Conservation (phyloP, 495 filamentous ascomycete species). For the Cercophora newfieldiana region DNA sequence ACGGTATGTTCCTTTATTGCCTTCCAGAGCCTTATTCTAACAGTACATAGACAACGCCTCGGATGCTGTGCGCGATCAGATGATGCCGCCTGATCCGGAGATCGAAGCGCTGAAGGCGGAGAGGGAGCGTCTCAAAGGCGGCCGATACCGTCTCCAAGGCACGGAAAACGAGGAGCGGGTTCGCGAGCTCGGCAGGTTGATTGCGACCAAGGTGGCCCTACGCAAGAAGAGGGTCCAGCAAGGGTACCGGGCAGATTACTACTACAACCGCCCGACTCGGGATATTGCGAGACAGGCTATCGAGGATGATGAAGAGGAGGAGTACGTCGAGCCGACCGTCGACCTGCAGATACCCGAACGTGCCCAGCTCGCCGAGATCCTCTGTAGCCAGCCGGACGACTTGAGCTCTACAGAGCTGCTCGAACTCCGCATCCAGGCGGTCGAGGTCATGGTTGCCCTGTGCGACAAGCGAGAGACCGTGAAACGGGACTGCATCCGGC, state of each 20-base stretch:
- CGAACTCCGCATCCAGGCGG: constrained; percentile 20
- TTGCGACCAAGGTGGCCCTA: constrained; percentile 19
- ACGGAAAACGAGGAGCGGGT: constrained; percentile 17
- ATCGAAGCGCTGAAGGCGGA: constrained; percentile 24
- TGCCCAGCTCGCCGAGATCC: constrained; percentile 14
- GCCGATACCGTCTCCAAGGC: constrained; percentile 22
- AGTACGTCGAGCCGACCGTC: constrained; percentile 8
- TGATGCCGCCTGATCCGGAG: constrained; percentile 19
- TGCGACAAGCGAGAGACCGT: constrained; percentile 11
- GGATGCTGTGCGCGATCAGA: background rate
- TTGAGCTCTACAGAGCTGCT: constrained; percentile 16
- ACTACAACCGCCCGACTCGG: constrained; percentile 31
- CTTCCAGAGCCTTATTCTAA: background rate
- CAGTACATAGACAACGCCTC: background rate
- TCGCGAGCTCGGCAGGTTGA: constrained; percentile 9
- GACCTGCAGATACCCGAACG: constrained; percentile 6
- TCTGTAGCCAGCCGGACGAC: constrained; percentile 14
- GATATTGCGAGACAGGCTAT: constrained; percentile 24
- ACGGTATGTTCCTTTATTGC: background rate
- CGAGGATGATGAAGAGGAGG: constrained; percentile 16
- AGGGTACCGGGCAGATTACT: constrained; percentile 29
- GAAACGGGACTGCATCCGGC: background rate
- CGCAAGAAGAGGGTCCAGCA: constrained; percentile 15
- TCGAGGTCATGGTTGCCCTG: constrained; percentile 17
- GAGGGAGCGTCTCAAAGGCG: constrained; percentile 28